Percentiles rank a stretch among this genome's conserved stretches.
phyloP scores from a whole-genome alignment of 1,284 basidiomycete genomes.

The Fistulina hepatica region DNA sequence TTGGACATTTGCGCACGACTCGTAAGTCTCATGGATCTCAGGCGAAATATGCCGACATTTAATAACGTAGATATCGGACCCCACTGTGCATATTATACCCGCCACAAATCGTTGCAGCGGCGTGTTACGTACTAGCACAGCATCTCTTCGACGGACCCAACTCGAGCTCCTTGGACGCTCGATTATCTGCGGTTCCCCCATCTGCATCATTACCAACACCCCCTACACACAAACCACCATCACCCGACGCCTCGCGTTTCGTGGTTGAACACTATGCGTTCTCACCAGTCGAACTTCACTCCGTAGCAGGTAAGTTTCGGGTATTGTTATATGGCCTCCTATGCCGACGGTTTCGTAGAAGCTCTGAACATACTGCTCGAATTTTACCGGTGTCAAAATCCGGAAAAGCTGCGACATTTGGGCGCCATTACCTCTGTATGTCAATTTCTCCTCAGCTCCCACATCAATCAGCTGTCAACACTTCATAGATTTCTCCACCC shows the following conservation, averaged over 20 bases:
- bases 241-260: constrained; percentile 56
- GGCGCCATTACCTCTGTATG: constrained; percentile 39
- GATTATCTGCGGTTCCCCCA: constrained; percentile 49
- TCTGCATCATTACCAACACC: constrained; percentile 61
- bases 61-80: constrained; percentile 54
- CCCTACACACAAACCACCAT: constrained; percentile 60
- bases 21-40: constrained; percentile 38
- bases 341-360: constrained; percentile 30
- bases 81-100: constrained; percentile 62
- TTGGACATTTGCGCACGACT: constrained; percentile 77
- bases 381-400: constrained; percentile 58
- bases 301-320: constrained; percentile 43
- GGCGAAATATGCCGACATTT: constrained; percentile 3
- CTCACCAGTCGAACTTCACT: constrained; percentile 41
- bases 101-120: constrained; percentile 57
- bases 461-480: constrained; percentile 5
- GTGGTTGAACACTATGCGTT: constrained; percentile 58
- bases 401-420: constrained; percentile 38
- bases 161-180: constrained; percentile 59
- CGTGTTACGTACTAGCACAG: constrained; percentile 67
- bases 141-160: constrained; percentile 57
- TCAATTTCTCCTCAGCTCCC: constrained; percentile 10
- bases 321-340: constrained; percentile 10
- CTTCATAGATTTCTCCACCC: constrained; percentile 10
- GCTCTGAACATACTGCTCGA: constrained; percentile 56